Base-by-base conservation (phyloP, 164 flowering plant species). In the Amborella trichopoda region DNA sequence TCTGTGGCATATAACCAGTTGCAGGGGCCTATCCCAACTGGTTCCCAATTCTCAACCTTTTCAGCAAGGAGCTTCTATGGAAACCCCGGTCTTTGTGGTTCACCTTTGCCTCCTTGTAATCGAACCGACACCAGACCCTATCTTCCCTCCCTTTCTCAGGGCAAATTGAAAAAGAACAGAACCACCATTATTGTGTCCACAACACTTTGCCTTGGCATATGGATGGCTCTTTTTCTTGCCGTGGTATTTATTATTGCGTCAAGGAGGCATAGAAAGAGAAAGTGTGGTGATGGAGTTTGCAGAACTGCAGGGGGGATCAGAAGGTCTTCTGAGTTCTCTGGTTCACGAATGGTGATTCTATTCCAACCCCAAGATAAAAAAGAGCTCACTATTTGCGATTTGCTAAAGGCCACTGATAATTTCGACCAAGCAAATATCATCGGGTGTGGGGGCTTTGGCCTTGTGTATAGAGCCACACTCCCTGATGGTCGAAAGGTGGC, bases 391-490 rank as follows among this genome's bases (percentile, higher is more conserved):
- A 74, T 77, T 34, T 61, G 59, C 17, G 90, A 81, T 53, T 46
- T 81, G 46, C 43, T 85, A 40, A 74, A 69, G 55, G 65, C 90
- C 4, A 81, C 87, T 28, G 68, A 68, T 58, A 77, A 76, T 43
- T 85, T 85, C 54, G 78, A 59, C 67, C 85, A 79, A 50, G 78
- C 84, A 22, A 85, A 85, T 56, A 85, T 85, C 30, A 74, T 85
- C 44, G 95, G 90, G 11, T 81, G 90, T 55, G 95, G 95, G 26
- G 95, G 95, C 9, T 83, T 83, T 39, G 94, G 94, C 26, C 68
- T 79, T 24, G 87, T 76, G 24, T 76, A 76, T 71, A 78, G 71
- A 56, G 83, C 86, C n/a, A 59, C 50, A 44, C 68, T 84, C 34
- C 80, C 86, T 0, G 60, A 74, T 58, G 86, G 86, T 24, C 48